Conservation (phyloP, 129 eudicot genomes). For the Arctium lappa region DNA sequence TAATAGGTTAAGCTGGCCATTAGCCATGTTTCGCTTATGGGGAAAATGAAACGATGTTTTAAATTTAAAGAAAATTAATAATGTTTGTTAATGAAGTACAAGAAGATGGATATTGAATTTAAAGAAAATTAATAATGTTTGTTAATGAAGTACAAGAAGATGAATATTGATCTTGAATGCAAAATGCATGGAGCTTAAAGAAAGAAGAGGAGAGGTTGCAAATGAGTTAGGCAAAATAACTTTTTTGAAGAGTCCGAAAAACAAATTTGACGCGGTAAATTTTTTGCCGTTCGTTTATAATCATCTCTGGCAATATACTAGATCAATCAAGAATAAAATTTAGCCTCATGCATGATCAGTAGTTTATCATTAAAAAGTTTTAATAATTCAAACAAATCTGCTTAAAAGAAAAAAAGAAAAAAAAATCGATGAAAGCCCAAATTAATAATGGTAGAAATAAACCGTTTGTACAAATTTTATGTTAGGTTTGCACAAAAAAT, state of each 20-base stretch:
- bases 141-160: background rate
- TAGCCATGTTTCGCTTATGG: constrained; percentile 9
- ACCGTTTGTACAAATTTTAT: background rate
- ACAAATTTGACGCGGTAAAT: background rate
- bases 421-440: background rate
- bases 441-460: background rate
- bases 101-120: background rate
- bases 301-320: too few relatives aligned
- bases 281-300: too few relatives aligned
- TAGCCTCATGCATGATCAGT: background rate
- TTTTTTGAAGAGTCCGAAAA: background rate
- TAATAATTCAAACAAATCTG: too few relatives aligned
- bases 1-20: background rate
- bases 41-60: background rate
- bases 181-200: background rate
- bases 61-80: background rate
- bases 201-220: background rate
- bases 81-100: background rate
- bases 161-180: background rate
- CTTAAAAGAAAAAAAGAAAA: background rate
- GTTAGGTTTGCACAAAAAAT: background rate
- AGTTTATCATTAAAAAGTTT: too few relatives aligned
- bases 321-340: background rate
- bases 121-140: background rate
- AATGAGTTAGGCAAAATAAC: background rate